Evolutionary conservation across 805 yeast genomes (phyloP).

Genomic region (Ogataea parapolymorpha): DNA sequence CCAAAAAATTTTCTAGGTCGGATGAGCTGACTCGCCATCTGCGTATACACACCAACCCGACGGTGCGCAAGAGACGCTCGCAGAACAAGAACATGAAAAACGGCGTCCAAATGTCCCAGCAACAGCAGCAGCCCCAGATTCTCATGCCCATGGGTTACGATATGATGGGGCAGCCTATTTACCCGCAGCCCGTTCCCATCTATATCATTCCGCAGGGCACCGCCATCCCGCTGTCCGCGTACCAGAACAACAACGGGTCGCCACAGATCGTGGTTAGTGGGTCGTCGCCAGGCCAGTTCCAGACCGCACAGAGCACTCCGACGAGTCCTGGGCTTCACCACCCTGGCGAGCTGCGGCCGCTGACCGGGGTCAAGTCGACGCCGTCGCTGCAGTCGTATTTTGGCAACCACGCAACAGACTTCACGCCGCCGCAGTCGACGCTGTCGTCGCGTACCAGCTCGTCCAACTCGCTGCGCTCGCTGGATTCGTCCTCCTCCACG

Average conservation of each 20-base stretch:
- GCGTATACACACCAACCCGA: conserved; percentile 69
- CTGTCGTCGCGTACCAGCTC: conserved; percentile 33
- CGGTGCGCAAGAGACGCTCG: conserved; percentile 48
- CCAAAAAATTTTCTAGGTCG: conserved; percentile 71
- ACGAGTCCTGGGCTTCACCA: conserved; percentile 14
- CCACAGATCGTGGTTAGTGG: conserved; percentile 7
- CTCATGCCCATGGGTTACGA: conserved; percentile 32
- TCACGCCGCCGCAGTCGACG: conserved; percentile 29
- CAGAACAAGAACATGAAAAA: conserved; percentile 9
- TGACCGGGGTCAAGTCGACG: conserved; percentile 24
- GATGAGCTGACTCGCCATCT: conserved; percentile 87
- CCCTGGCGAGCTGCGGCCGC: conserved; percentile 6
- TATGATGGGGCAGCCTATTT: conserved; percentile 30
- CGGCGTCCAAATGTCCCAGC: conserved; percentile 6
- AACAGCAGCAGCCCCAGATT: conserved; percentile 15
- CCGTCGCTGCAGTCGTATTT: conserved; percentile 22
- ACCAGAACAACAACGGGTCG: neutral
- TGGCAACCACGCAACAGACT: conserved; percentile 18
- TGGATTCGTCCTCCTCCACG: conserved; percentile 30
- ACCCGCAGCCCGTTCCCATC: conserved; percentile 32
- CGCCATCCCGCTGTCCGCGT: conserved; percentile 18
- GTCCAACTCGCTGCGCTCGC: conserved; percentile 30
- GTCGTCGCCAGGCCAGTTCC: conserved; percentile 6
- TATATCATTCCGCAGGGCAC: conserved; percentile 28
- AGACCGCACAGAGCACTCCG: conserved; percentile 12